Percentiles rank a stretch among this genome's conserved stretches.
Evolutionary conservation across 768 basidiomycete species (phyloP).

Genomic region (Suillus paluster): DNA sequence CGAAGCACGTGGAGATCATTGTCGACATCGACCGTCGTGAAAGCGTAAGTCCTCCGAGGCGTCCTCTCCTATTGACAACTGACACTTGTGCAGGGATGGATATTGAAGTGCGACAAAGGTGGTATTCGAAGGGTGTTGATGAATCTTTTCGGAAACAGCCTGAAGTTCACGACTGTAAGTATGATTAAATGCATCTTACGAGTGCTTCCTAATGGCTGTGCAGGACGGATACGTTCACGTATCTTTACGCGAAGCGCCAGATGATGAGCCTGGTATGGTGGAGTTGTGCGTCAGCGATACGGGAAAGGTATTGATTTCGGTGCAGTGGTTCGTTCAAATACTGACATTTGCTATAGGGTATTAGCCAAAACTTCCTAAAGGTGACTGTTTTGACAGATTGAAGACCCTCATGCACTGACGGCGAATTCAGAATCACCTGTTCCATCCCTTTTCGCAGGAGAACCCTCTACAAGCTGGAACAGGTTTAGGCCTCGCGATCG

Average conservation of each 20-base stretch:
- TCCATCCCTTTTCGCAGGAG: slow-evolving; percentile 97
- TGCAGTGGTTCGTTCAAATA: background rate
- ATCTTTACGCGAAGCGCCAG: slow-evolving; percentile 66
- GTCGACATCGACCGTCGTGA: slow-evolving; percentile 80
- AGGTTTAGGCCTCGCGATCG: slow-evolving; percentile 92
- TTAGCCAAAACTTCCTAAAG: slow-evolving; percentile 91
- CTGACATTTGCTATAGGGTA: slow-evolving; percentile 56
- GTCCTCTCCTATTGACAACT: background rate
- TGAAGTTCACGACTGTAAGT: slow-evolving; percentile 87
- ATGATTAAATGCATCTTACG: background rate
- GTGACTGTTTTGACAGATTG: slow-evolving; percentile 38
- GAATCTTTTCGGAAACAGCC: slow-evolving; percentile 93
- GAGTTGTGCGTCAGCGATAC: slow-evolving; percentile 89
- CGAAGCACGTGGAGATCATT: slow-evolving; percentile 78
- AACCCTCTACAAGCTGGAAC: slow-evolving; percentile 93
- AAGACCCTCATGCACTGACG: slow-evolving; percentile 5
- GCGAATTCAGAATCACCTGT: slow-evolving; percentile 76
- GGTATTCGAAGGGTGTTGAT: slow-evolving; percentile 91
- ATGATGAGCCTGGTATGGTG: slow-evolving; percentile 67
- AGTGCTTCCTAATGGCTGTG: slow-evolving; percentile 11
- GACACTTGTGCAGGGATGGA: slow-evolving; percentile 72
- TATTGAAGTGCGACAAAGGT: slow-evolving; percentile 86
- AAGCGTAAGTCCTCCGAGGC: slow-evolving; percentile 50
- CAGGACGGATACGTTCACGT: slow-evolving; percentile 90
- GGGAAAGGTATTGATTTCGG: slow-evolving; percentile 64